These are phyloP conservation scores for Mycena vulgaris DNA, from an alignment of 768 basidiomycete species.

Conservation along the genomic window DNA sequence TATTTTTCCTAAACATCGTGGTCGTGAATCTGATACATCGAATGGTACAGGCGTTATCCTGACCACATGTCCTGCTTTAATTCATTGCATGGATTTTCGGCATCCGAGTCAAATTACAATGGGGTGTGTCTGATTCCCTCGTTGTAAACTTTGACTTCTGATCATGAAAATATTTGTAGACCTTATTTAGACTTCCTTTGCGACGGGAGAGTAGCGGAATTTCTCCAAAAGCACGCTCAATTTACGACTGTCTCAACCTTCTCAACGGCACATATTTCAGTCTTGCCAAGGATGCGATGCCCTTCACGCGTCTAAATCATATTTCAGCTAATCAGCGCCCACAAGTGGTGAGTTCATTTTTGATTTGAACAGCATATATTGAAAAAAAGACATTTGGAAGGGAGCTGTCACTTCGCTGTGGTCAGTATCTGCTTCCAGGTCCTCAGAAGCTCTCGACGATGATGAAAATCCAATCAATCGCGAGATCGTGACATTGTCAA, in stretches of 20 bases:
- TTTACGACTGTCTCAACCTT: conserved; percentile 33
- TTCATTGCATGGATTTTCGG: conserved; percentile 38
- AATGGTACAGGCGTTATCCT: conserved; percentile 27
- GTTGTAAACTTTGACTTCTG: too few species aligned
- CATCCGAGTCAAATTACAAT: conserved; percentile 1
- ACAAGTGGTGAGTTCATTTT: conserved; percentile 10
- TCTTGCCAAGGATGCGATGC: conserved; percentile 32
- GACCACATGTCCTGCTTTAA: conserved; percentile 34
- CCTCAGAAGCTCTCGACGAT: not conserved
- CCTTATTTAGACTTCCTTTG: conserved; percentile 40
- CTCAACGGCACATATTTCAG: conserved; percentile 30
- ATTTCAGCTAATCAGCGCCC: conserved; percentile 21
- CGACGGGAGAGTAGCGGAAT: conserved; percentile 20
- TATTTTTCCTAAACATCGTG: too few species aligned
- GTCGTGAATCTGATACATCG: too few species aligned
- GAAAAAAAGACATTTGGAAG: conserved; percentile 14
- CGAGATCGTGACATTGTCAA: conserved; percentile 10
- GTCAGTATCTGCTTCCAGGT: conserved; percentile 6
- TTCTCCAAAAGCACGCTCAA: conserved; percentile 16
- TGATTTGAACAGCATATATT: not conserved
- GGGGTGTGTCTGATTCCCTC: conserved; percentile 11
- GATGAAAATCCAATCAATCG: not conserved
- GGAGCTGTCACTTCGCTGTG: conserved; percentile 8
- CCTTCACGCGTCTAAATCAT: conserved; percentile 33
- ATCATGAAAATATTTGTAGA: conserved; percentile 36